Conservation (phyloP, 2,329 filamentous ascomycete species). For the Aureobasidium sp. region DNA sequence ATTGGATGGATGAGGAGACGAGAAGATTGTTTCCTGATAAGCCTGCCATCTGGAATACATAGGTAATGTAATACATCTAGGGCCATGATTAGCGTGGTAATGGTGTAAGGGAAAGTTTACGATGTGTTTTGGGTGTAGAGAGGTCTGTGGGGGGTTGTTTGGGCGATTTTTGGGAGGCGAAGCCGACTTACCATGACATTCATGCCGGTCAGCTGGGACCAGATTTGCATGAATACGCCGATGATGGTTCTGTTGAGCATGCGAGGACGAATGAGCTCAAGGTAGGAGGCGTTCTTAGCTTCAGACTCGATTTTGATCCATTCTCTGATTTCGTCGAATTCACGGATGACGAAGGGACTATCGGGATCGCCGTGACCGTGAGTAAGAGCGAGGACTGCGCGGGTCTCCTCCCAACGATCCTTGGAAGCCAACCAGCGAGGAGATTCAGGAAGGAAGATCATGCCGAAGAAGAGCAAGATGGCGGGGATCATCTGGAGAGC, state of each 20-base stretch:
- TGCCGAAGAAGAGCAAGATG: slow-evolving; percentile 37
- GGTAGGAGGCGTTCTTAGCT: slow-evolving; percentile 61
- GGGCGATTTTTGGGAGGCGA: background rate
- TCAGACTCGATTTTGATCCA: slow-evolving; percentile 62
- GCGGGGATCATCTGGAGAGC: slow-evolving; percentile 42
- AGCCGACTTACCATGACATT: slow-evolving; percentile 53
- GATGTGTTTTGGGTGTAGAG: background rate
- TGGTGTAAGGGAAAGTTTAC: background rate
- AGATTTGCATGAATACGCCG: slow-evolving; percentile 66
- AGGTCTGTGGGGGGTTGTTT: background rate
- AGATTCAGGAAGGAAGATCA: slow-evolving; percentile 41
- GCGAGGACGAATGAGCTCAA: slow-evolving; percentile 64
- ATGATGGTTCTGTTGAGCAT: slow-evolving; percentile 69
- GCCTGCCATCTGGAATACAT: slow-evolving; percentile 66
- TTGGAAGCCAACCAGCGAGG: slow-evolving; percentile 41
- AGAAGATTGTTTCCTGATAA: slow-evolving; percentile 48
- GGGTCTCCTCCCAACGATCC: slow-evolving; percentile 39
- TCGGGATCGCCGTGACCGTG: slow-evolving; percentile 33
- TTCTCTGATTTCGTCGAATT: slow-evolving; percentile 65
- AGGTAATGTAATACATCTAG: slow-evolving; percentile 33
- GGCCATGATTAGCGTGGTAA: background rate
- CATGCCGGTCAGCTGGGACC: slow-evolving; percentile 71
- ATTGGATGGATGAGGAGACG: slow-evolving; percentile 62
- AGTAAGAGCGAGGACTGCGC: slow-evolving; percentile 35
- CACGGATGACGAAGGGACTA: slow-evolving; percentile 53